Base-by-base conservation (phyloP, 768 basidiomycete species). In the Amanita subjunquillea region DNA sequence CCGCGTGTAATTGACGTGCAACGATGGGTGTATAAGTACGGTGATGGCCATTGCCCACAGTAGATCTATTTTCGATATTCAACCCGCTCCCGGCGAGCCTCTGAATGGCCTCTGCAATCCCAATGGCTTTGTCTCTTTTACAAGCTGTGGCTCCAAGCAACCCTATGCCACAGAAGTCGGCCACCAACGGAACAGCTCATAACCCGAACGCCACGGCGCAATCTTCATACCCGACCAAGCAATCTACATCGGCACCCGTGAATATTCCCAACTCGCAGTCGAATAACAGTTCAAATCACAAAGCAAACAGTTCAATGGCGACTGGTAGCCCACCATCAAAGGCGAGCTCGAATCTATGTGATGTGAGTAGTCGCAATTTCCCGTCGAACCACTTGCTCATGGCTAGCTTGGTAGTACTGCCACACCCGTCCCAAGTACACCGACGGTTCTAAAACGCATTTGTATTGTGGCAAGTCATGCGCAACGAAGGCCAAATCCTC, bases 401-500 rank as follows among this genome's bases (percentile, higher is more conserved):
- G 43, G 42, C 45, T 38, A 55, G 41, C 41, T 54, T 42, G 44
- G n/a, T 47, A 83, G 82, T 67, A 71, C 39, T 85, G 82, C 60
- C 75, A 78, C 53, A 56, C 67, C 32, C 73, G 76, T 46, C 79
- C 80, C 22, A 83, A 78, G 57, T 74, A 75, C 59, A 68, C 69
- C 56, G 82, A 82, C 54, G 78, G 79, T 10, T 67, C 63, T 44
- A 79, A 75, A 60, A 74, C 72, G 4, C 80, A 82, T 60, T 70
- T 75, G 0, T 83, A 74, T 57, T 83, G 81, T 57, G 67, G 78
- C 59, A 83, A 78, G 66, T 72, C 72, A 4, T 83, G 81, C 59
- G 76, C 79, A n/a, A 68, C 56, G 60, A 76, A 73, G 65, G 67
- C 53, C 58, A 68, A 69, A 63, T 57, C 53, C 59, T 42, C 38